Conservation (phyloP, 495 filamentous ascomycete genomes). For the Zalerion maritima region DNA sequence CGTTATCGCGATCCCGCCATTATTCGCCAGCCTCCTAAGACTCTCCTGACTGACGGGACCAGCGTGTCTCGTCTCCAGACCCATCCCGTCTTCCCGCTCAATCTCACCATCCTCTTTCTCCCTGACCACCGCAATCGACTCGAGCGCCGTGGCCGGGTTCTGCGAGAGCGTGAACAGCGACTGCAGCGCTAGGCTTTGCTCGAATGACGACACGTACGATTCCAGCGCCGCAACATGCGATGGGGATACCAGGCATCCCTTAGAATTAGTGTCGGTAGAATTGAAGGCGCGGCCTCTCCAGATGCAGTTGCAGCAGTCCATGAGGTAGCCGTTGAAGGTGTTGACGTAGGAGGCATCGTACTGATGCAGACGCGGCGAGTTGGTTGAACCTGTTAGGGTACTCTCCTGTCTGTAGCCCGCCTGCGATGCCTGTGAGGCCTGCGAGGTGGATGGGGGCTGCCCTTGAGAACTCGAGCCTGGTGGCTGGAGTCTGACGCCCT, state of each 20-base stretch:
- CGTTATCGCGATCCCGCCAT: slow-evolving; percentile 52
- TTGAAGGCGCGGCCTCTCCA: slow-evolving; percentile 71
- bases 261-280: slow-evolving; percentile 49
- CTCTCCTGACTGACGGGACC: slow-evolving; percentile 64
- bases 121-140: slow-evolving; percentile 53
- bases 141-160: slow-evolving; percentile 47
- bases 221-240: slow-evolving; percentile 33
- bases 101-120: slow-evolving; percentile 45
- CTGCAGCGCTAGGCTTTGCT: slow-evolving; percentile 30
- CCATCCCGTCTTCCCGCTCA: slow-evolving; percentile 9
- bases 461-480: no score
- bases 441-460: no score
- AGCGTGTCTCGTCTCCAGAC: slow-evolving; percentile 40
- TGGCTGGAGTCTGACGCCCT: no score
- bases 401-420: no score
- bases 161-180: slow-evolving; percentile 57
- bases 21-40: slow-evolving; percentile 44
- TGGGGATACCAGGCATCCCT: slow-evolving; percentile 51
- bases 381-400: no score
- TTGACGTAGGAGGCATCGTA: slow-evolving; percentile 42
- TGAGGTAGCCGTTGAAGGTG: slow-evolving; percentile 72
- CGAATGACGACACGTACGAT: slow-evolving; percentile 24
- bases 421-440: slow-evolving; percentile 3
- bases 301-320: slow-evolving; percentile 78
- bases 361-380: no score